Conservation (phyloP, 768 basidiomycete species). For the Naganishia onofrii region DNA sequence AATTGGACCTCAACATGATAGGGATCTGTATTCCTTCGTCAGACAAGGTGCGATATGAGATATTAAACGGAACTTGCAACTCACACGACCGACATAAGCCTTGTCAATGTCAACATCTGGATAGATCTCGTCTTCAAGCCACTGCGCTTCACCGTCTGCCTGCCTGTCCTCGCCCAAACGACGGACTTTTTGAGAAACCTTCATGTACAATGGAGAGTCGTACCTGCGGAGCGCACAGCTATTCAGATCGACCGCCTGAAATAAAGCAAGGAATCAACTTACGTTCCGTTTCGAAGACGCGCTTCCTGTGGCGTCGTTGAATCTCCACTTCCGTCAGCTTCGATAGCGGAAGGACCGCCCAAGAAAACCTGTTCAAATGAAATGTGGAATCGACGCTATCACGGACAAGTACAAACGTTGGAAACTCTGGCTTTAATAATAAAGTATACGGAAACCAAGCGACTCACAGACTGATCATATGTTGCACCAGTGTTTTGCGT, state of each 20-base stretch:
- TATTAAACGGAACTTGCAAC: neutral
- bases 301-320: conserved; percentile 97
- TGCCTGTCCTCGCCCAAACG: conserved; percentile 53
- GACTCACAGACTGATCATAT: conserved; percentile 53
- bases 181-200: conserved; percentile 58
- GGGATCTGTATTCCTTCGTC: conserved; percentile 66
- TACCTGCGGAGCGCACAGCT: conserved; percentile 3
- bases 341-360: conserved; percentile 88
- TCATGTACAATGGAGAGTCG: conserved; percentile 33
- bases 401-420: neutral
- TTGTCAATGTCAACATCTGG: conserved; percentile 17
- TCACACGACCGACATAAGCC: conserved; percentile 42
- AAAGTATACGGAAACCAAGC: neutral
- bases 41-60: neutral
- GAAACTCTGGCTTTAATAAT: neutral
- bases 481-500: conserved; percentile 91
- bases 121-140: conserved; percentile 28
- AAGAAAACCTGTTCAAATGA: conserved; percentile 97
- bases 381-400: conserved; percentile 85
- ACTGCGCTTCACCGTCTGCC: conserved; percentile 6
- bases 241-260: neutral
- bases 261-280: conserved; percentile 26
- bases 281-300: conserved; percentile 83
- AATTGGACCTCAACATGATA: conserved; percentile 93
- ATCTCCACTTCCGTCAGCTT: conserved; percentile 82